These are phyloP conservation scores for Umbellularia californica DNA, from an alignment of 164 flowering plant species.

Conservation along the genomic window DNA sequence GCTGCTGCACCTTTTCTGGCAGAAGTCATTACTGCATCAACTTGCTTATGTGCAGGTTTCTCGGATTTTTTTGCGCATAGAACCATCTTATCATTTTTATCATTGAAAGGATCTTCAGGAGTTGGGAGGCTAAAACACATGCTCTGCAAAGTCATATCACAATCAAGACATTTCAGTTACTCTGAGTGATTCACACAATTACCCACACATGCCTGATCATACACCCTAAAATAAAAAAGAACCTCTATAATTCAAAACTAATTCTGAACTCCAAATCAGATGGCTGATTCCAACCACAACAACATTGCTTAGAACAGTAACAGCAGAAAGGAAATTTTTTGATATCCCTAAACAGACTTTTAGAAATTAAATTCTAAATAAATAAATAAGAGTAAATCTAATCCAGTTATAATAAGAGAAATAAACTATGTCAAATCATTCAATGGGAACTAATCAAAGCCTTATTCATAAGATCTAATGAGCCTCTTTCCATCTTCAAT, in stretches of 20 bases:
- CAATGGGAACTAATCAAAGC: no score
- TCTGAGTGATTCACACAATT: no score
- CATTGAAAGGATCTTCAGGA: conserved; percentile 92
- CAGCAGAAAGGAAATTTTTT: no score
- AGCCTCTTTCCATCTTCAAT: no score
- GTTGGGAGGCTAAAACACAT: conserved; percentile 95
- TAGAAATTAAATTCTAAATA: no score
- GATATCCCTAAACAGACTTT: no score
- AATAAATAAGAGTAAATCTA: no score
- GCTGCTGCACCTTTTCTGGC: conserved; percentile 10
- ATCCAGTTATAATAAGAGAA: no score
- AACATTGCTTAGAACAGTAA: no score
- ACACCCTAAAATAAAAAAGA: background rate
- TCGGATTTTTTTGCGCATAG: conserved; percentile 17
- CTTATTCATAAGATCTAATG: no score
- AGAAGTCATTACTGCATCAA: conserved; percentile 9
- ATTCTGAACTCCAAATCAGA: background rate
- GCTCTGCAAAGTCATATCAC: conserved; percentile 43
- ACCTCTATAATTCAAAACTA: background rate
- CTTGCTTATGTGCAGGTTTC: conserved; percentile 17
- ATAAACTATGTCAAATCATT: no score
- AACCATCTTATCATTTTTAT: conserved; percentile 36
- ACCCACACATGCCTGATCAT: background rate
- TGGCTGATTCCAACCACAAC: no score
- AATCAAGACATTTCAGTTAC: background rate